Conservation (phyloP, 352 stramenopile genomes). For the Globisporangium parvum region DNA sequence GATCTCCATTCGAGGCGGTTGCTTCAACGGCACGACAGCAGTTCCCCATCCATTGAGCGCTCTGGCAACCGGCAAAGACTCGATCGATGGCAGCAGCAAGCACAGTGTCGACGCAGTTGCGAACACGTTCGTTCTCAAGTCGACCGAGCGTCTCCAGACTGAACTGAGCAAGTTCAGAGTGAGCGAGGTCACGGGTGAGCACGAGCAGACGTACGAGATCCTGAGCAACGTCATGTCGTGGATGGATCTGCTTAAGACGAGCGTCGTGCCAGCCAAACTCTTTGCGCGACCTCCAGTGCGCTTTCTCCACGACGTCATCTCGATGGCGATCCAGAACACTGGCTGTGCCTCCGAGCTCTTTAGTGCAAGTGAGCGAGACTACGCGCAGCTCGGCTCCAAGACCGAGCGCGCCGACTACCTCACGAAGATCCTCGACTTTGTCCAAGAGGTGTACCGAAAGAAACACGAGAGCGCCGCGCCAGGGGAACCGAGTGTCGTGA, state of each 20-base stretch:
- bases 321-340: slow-evolving; percentile 61
- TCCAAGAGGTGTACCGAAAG: slow-evolving; percentile 49
- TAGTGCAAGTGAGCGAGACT: slow-evolving; percentile 47
- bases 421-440: slow-evolving; percentile 64
- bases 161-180: slow-evolving; percentile 34
- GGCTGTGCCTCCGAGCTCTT: slow-evolving; percentile 46
- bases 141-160: slow-evolving; percentile 23
- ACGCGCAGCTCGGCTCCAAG: slow-evolving; percentile 58
- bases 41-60: slow-evolving; percentile 8
- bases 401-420: slow-evolving; percentile 73
- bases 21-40: slow-evolving; percentile 14
- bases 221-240: slow-evolving; percentile 71
- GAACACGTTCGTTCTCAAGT: slow-evolving; percentile 36
- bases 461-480: slow-evolving; percentile 15
- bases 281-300: slow-evolving; percentile 72
- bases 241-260: slow-evolving; percentile 69
- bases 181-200: slow-evolving; percentile 40
- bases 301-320: slow-evolving; percentile 80
- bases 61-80: not conserved
- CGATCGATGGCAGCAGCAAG: not conserved
- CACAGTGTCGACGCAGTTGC: not conserved
- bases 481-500: slow-evolving; percentile 24
- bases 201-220: slow-evolving; percentile 62
- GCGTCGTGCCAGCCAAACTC: slow-evolving; percentile 55
- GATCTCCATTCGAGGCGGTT: slow-evolving; percentile 51